A percentile compares a stretch with the other conserved stretches of the same genome.
phyloP scores from a whole-genome alignment of 148 eudicot species.

The Rhododendron griersonianum region DNA sequence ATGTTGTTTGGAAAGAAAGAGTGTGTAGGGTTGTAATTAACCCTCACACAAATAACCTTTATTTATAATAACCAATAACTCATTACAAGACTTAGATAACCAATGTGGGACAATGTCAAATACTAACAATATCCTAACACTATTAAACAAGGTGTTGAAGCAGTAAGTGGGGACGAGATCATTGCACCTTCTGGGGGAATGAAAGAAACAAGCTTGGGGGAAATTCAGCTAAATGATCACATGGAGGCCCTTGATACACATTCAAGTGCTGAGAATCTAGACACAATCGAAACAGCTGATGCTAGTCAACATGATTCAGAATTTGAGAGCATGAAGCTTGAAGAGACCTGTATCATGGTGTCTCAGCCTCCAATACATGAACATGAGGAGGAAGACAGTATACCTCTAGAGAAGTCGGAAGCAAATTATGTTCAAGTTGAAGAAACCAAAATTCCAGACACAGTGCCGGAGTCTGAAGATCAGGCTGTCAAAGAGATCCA shows the following conservation, averaged over 20 bases:
- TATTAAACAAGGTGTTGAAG: background rate
- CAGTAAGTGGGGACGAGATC: background rate
- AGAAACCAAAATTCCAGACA: too few relatives aligned
- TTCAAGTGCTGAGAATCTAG: background rate
- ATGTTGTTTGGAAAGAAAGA: too few relatives aligned
- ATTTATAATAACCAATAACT: too few relatives aligned
- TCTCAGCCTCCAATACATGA: slow-evolving; percentile 7
- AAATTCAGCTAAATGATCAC: slow-evolving; percentile 8
- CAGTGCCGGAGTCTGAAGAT: too few relatives aligned
- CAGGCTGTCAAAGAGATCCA: slow-evolving; percentile 3
- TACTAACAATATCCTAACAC: too few relatives aligned
- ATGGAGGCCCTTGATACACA: background rate
- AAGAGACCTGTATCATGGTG: background rate
- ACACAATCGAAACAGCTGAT: background rate
- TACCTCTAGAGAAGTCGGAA: background rate
- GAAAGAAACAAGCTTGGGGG: slow-evolving; percentile 20
- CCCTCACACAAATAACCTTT: too few relatives aligned
- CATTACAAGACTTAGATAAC: too few relatives aligned
- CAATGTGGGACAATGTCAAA: too few relatives aligned
- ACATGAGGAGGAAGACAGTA: background rate
- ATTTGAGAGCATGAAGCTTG: slow-evolving; percentile 1
- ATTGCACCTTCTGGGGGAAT: background rate
- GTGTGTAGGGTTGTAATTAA: too few relatives aligned
- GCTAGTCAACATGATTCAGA: slow-evolving; percentile 10
- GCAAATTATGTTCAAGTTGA: too few relatives aligned